Evolutionary conservation across 208 protist species (phyloP).

Genomic region (Crithidia sp.): DNA sequence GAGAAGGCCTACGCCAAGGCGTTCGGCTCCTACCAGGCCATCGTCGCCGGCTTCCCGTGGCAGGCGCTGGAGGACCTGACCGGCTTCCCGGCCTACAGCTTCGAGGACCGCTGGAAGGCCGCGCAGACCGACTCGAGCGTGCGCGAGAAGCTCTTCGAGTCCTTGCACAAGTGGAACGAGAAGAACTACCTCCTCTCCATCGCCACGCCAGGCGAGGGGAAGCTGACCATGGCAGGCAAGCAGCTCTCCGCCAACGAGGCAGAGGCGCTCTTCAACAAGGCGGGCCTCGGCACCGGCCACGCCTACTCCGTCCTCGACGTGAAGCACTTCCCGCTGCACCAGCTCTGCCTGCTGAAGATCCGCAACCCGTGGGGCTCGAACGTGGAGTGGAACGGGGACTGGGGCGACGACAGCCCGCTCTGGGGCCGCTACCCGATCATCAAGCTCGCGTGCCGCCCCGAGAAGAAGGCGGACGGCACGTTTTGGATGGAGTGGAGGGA

Average conservation of each 20-base stretch:
- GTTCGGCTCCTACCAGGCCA: constrained; percentile 75
- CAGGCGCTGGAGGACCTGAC: constrained; percentile 75
- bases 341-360: constrained; percentile 66
- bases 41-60: constrained; percentile 59
- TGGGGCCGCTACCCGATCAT: constrained; percentile 64
- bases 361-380: constrained; percentile 75
- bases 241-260: constrained; percentile 20
- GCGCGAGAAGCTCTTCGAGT: constrained; percentile 51
- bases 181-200: constrained; percentile 67
- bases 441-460: constrained; percentile 46
- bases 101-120: constrained; percentile 52
- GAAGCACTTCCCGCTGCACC: constrained; percentile 51
- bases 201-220: constrained; percentile 47
- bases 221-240: constrained; percentile 37
- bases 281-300: constrained; percentile 57
- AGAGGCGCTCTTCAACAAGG: constrained; percentile 52
- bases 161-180: constrained; percentile 44
- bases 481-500: constrained; percentile 87
- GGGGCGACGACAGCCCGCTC: constrained; percentile 53
- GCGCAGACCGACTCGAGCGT: constrained; percentile 37
- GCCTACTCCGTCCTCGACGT: constrained; percentile 73
- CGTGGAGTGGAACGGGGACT: constrained; percentile 71
- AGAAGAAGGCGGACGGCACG: constrained; percentile 52
- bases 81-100: constrained; percentile 53
- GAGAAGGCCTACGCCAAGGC: constrained; percentile 91